A percentile compares a stretch with the other conserved stretches of the same genome.
These are phyloP conservation scores for Xylaria sp. DNA, from an alignment of 2,329 filamentous ascomycete species.

Conservation along the genomic window DNA sequence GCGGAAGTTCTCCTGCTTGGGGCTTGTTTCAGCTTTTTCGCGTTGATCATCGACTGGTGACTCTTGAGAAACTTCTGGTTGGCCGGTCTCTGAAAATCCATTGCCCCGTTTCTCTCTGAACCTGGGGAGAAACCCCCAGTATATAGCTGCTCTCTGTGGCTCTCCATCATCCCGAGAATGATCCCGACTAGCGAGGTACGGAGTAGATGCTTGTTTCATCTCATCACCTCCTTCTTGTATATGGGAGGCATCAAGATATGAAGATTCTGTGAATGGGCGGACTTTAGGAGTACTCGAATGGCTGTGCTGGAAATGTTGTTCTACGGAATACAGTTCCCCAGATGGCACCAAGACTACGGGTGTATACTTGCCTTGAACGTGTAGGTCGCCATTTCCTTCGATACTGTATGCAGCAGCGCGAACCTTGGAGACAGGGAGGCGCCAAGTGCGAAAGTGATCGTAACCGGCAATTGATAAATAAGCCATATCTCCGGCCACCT, in stretches of 20 bases:
- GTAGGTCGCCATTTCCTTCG: background rate
- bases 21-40: slow-evolving; percentile 24
- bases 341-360: slow-evolving; percentile 13
- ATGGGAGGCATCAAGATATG: slow-evolving; percentile 14
- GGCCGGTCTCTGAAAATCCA: background rate
- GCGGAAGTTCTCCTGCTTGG: slow-evolving; percentile 39
- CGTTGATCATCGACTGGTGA: slow-evolving; percentile 33
- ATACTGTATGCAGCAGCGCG: slow-evolving; percentile 34
- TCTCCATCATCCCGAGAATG: slow-evolving; percentile 21
- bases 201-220: slow-evolving; percentile 26
- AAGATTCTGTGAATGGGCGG: slow-evolving; percentile 31
- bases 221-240: slow-evolving; percentile 31
- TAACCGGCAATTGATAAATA: slow-evolving; percentile 6
- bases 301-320: slow-evolving; percentile 30
- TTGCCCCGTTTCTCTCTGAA: slow-evolving; percentile 32
- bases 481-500: background rate
- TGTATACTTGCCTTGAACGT: slow-evolving; percentile 19
- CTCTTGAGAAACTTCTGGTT: slow-evolving; percentile 26
- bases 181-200: slow-evolving; percentile 16
- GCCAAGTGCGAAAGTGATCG: slow-evolving; percentile 26
- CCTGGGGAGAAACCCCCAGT: slow-evolving; percentile 46
- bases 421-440: slow-evolving; percentile 41
- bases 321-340: slow-evolving; percentile 18
- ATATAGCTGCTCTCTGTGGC: slow-evolving; percentile 36
- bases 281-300: slow-evolving; percentile 39